Evolutionary conservation across 2,329 filamentous ascomycete species (phyloP).

Genomic region (Ophiostoma ips): DNA sequence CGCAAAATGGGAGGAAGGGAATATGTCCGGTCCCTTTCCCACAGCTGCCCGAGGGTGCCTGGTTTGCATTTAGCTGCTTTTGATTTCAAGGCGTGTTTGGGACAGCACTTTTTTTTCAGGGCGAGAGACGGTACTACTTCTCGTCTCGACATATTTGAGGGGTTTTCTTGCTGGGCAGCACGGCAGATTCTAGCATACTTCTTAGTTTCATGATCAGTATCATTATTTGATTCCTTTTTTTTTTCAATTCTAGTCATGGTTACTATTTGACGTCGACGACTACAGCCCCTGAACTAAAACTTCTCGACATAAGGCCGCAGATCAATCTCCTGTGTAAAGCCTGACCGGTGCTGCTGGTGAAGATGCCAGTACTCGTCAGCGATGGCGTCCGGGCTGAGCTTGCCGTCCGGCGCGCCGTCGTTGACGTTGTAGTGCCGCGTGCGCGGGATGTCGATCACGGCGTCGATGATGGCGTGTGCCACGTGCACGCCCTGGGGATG

Average conservation of each 20-base stretch:
- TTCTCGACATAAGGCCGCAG: constrained; percentile 72
- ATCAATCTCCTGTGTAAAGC: constrained; percentile 73
- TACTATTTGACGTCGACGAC: neutral
- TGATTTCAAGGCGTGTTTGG: neutral
- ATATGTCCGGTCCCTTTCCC: neutral
- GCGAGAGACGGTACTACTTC: neutral
- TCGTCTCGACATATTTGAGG: neutral
- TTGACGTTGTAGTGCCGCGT: constrained; percentile 40
- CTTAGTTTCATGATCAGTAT: no score
- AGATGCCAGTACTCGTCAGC: constrained; percentile 76
- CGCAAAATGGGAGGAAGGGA: neutral
- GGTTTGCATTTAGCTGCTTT: neutral
- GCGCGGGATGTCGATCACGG: constrained; percentile 66
- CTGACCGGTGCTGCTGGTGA: constrained; percentile 65
- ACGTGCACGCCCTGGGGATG: constrained; percentile 75
- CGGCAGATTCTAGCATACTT: neutral
- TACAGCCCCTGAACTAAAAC: constrained; percentile 37
- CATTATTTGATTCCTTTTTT: neutral
- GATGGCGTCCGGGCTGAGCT: constrained; percentile 66
- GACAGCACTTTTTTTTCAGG: no score
- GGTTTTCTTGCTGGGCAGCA: neutral
- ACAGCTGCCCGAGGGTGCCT: neutral
- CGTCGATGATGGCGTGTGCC: constrained; percentile 70
- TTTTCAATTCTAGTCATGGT: neutral
- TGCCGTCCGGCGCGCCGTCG: constrained; percentile 37